Conservation (phyloP, 208 protist genomes). For the Crithidia expoeki region DNA sequence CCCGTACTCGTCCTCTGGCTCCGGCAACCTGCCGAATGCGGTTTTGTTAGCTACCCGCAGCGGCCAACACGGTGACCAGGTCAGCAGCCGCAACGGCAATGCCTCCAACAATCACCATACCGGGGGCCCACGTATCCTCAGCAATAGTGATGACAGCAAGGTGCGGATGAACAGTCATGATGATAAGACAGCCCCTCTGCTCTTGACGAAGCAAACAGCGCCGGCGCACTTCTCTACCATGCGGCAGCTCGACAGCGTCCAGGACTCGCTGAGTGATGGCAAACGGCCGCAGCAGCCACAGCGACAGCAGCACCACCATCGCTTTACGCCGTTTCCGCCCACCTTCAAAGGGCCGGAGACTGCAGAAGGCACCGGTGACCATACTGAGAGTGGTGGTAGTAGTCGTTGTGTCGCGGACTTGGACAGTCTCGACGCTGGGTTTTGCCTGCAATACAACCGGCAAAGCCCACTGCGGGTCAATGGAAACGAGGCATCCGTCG, state of each 20-base stretch:
- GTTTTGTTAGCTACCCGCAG: background rate
- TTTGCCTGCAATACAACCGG: background rate
- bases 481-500: background rate
- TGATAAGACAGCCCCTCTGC: background rate
- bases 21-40: background rate
- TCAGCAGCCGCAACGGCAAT: background rate
- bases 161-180: background rate
- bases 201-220: background rate
- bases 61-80: background rate
- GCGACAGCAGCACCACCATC: background rate
- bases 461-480: background rate
- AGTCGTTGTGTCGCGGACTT: background rate
- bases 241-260: background rate
- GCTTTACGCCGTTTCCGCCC: conserved; percentile 4
- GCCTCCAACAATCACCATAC: background rate
- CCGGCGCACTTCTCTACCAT: background rate
- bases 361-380: background rate
- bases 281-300: conserved; percentile 7
- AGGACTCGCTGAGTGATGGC: background rate
- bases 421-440: background rate
- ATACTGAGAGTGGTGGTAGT: background rate
- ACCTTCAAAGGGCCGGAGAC: background rate
- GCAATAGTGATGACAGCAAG: background rate
- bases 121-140: background rate
- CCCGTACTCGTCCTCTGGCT: background rate